These are phyloP conservation scores for Brassica carinata DNA, from an alignment of 345 rosid species.

Conservation along the genomic window DNA sequence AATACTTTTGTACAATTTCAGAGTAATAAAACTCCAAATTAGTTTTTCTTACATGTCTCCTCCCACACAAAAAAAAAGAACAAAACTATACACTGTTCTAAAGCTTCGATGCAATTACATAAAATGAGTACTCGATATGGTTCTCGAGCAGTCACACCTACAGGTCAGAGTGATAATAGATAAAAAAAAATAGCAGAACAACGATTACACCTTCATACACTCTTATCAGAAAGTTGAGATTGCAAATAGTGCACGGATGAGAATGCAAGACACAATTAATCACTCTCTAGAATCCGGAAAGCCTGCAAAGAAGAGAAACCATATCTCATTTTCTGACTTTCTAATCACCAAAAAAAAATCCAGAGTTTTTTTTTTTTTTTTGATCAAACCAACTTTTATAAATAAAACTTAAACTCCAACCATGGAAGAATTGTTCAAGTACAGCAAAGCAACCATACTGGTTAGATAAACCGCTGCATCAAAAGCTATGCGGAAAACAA, in stretches of 20 bases:
- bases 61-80: not conserved
- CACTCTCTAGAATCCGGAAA: not conserved
- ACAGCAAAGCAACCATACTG: too few relatives aligned
- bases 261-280: not conserved
- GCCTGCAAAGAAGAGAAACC: conserved; percentile 19
- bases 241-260: not conserved
- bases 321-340: not conserved
- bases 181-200: not conserved
- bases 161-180: not conserved
- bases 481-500: too few relatives aligned
- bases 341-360: not conserved
- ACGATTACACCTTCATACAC: conserved; percentile 7
- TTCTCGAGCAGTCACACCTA: conserved; percentile 2
- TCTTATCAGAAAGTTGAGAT: not conserved
- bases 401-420: too few relatives aligned
- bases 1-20: not conserved
- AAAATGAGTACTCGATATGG: not conserved
- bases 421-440: too few relatives aligned
- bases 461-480: too few relatives aligned
- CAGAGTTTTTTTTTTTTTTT: not conserved
- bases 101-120: not conserved
- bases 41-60: not conserved
- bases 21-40: not conserved
- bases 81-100: not conserved
- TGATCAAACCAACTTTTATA: too few relatives aligned